Evolutionary conservation across 345 rosid genomes (phyloP).

Genomic region (Populus nigra): DNA sequence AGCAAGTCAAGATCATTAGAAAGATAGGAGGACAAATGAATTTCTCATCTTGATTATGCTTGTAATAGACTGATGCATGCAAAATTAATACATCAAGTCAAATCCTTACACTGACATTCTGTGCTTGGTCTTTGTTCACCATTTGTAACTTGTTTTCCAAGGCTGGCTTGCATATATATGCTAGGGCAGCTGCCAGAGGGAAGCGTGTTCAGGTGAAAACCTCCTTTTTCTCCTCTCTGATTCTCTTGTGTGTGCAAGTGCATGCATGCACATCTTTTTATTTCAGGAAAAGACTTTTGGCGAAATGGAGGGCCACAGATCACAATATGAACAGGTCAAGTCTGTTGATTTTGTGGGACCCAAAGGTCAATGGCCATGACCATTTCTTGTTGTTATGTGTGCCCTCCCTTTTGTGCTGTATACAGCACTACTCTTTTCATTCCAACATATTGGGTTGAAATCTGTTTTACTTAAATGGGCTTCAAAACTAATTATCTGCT

Average conservation of each 20-base stretch:
- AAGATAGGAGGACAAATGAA: neutral
- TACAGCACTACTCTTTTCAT: neutral
- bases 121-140: conserved; percentile 12
- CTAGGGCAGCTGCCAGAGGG: conserved; percentile 85
- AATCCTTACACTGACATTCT: neutral
- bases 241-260: neutral
- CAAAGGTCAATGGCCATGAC: neutral
- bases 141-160: conserved; percentile 20
- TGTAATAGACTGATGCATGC: neutral
- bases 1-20: neutral
- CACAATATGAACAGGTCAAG: neutral
- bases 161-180: conserved; percentile 98
- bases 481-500: neutral
- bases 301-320: neutral
- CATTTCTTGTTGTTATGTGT: neutral
- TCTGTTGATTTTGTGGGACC: neutral
- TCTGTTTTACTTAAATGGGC: neutral
- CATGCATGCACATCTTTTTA: neutral
- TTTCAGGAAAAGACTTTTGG: neutral
- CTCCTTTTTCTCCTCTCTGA: neutral
- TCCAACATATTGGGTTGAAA: too few species aligned
- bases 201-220: conserved; percentile 86
- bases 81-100: neutral
- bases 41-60: neutral
- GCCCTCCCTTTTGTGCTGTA: conserved; percentile 11